These are phyloP conservation scores for Psidium guajava DNA, from an alignment of 345 rosid species.

Conservation along the genomic window DNA sequence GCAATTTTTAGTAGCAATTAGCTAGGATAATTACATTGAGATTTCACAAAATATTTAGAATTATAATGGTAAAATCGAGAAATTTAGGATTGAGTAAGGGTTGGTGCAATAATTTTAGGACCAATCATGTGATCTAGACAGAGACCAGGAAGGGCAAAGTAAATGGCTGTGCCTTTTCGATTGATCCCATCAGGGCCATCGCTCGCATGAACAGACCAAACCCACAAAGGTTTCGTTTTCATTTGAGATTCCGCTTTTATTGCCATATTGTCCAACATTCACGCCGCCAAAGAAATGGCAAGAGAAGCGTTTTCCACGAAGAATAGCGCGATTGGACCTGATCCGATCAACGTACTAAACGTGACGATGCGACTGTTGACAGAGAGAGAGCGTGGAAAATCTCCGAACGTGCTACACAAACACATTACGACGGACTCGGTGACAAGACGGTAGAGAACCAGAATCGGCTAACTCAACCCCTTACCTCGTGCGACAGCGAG, in stretches of 20 bases:
- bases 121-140: neutral
- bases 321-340: neutral
- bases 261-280: neutral
- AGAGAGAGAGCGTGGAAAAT: neutral
- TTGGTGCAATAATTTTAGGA: neutral
- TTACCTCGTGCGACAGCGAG: slow-evolving; percentile 80
- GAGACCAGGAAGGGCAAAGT: neutral
- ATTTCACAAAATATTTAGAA: neutral
- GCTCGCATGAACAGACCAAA: neutral
- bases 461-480: neutral
- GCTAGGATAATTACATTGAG: neutral
- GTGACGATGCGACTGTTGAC: neutral
- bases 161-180: neutral
- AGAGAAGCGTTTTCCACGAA: neutral
- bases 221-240: neutral
- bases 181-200: neutral
- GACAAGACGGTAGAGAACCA: neutral
- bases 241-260: neutral
- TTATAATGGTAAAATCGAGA: rapidly evolving
- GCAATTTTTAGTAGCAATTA: neutral
- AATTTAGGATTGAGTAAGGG: neutral
- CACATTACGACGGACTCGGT: too few relatives aligned
- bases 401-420: neutral
- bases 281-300: neutral
- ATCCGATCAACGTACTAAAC: neutral